Evolutionary conservation across 208 protist genomes (phyloP), one percentile per base, ranked within the genome.

Genomic region (Trypanosoma lewisi): DNA sequence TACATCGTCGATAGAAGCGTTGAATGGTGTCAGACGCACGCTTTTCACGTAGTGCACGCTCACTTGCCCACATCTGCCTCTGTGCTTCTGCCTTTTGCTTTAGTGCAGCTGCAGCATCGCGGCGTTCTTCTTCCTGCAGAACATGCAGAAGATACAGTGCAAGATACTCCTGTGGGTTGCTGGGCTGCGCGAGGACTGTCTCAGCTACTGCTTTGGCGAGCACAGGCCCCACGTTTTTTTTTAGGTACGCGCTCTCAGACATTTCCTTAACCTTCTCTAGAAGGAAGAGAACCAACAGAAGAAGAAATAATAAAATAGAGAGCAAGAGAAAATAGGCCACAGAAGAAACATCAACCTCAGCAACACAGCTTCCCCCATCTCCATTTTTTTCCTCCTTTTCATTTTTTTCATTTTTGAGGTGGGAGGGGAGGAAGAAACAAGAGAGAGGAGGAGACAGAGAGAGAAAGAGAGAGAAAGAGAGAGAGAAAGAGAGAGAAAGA

Each of bases 111-210:
- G 73, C 73, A 5, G 63, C 63, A 4, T 39, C 56, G 39, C 75
- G 61, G 33, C 78, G 75, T 65, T 89, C 73, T 75, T 94, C 78
- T 48, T 93, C 73, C 59, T 97, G 83, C 34, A 96, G 61, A 19
- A 94, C 78, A 60, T 95, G 87, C 37, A 94, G 76, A 5, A 95
- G 85, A 60, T 83, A 95, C 30, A 95, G 79, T 4, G 84, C 89
- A 31, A 97, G 79, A 68, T 93, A 96, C 78, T 97, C 92, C 72
- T 93, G 84, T 23, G 92, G 92, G 71, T 96, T 92, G 42, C 70
- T 81, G 17, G 92, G 89, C 70, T 89, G 85, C 9, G 88, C 92
- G 6, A 89, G 75, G 17, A 94, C 84, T 14, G 87, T 95, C 56
- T 95, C 87, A 2, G 92, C 92, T 2, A 97, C 67, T n/a, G 85